A percentile compares a stretch with the other conserved stretches of the same genome.
Evolutionary conservation across 345 rosid genomes (phyloP).

Genomic region (Arabis hirsuta): DNA sequence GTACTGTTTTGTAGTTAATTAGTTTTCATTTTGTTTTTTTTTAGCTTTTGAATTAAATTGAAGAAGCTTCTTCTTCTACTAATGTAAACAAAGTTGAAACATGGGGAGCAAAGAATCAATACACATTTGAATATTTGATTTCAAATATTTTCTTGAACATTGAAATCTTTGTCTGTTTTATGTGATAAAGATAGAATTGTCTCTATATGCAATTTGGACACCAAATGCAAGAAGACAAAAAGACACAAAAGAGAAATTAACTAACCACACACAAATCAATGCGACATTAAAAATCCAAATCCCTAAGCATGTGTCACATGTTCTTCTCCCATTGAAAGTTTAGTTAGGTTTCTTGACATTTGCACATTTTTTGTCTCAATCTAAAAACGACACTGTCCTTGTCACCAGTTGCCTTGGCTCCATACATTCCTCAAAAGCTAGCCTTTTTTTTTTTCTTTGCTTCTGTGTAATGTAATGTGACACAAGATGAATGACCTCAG

Average conservation of each 20-base stretch:
- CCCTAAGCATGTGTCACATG: conserved; percentile 38
- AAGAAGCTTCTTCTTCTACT: conserved; percentile 13
- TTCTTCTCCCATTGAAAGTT: conserved; percentile 23
- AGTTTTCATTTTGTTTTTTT: not conserved
- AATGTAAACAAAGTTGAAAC: conserved; percentile 31
- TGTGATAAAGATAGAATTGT: conserved; percentile 27
- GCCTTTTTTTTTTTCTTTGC: conserved; percentile 2
- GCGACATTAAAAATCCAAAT: conserved; percentile 27
- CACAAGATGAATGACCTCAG: conserved; percentile 11
- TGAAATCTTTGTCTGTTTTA: conserved; percentile 36
- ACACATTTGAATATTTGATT: conserved; percentile 17
- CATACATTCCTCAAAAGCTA: conserved; percentile 26
- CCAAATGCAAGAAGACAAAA: conserved; percentile 35
- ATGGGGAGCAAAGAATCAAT: conserved; percentile 22
- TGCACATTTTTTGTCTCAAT: conserved; percentile 32
- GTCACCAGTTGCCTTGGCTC: conserved; percentile 38
- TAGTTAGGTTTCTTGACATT: conserved; percentile 42
- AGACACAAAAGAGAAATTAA: conserved; percentile 10
- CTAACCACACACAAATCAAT: conserved; percentile 35
- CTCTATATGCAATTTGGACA: conserved; percentile 29
- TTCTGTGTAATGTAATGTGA: conserved; percentile 3
- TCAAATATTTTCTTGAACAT: conserved; percentile 11
- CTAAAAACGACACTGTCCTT: conserved; percentile 30
- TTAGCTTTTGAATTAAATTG: conserved; percentile 28
- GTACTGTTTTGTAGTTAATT: conserved; percentile 40